A percentile compares a stretch with the other conserved stretches of the same genome.
These are phyloP conservation scores for Yamadazyma pseudoaaseri DNA, from an alignment of 1,139 yeast genomes.

Conservation along the genomic window DNA sequence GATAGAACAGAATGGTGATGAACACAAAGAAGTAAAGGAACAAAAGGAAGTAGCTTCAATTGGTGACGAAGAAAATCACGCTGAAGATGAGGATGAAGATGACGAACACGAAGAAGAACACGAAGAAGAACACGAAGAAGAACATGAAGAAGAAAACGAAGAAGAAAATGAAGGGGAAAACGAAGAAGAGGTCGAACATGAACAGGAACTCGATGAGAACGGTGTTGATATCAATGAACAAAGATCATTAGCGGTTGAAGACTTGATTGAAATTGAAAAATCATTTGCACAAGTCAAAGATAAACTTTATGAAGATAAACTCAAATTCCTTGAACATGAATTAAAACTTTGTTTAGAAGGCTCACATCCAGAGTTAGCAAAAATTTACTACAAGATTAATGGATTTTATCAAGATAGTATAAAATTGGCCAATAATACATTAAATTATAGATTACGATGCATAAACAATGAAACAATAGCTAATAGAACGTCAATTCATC, in stretches of 20 bases:
- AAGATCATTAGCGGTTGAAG: constrained; percentile 63
- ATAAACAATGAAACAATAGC: constrained; percentile 82
- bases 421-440: constrained; percentile 62
- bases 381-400: constrained; percentile 68
- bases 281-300: constrained; percentile 87
- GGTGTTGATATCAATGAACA: constrained; percentile 48
- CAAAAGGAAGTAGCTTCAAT: constrained; percentile 13
- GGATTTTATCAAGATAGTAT: constrained; percentile 69
- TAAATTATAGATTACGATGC: constrained; percentile 72
- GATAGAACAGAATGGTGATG: constrained; percentile 8
- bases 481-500: constrained; percentile 77
- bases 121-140: constrained; percentile 15
- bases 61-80: constrained; percentile 13
- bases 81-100: constrained; percentile 13
- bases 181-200: constrained; percentile 22
- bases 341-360: constrained; percentile 85
- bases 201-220: constrained; percentile 28
- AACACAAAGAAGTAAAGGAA: constrained; percentile 13
- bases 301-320: constrained; percentile 68
- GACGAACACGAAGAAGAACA: constrained; percentile 16
- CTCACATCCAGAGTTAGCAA: constrained; percentile 81
- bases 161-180: constrained; percentile 17
- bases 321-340: constrained; percentile 75
- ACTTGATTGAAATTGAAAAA: constrained; percentile 74
- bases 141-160: constrained; percentile 12